Evolutionary conservation across 768 basidiomycete species (phyloP).

Genomic region (Boletus subparvulus): DNA sequence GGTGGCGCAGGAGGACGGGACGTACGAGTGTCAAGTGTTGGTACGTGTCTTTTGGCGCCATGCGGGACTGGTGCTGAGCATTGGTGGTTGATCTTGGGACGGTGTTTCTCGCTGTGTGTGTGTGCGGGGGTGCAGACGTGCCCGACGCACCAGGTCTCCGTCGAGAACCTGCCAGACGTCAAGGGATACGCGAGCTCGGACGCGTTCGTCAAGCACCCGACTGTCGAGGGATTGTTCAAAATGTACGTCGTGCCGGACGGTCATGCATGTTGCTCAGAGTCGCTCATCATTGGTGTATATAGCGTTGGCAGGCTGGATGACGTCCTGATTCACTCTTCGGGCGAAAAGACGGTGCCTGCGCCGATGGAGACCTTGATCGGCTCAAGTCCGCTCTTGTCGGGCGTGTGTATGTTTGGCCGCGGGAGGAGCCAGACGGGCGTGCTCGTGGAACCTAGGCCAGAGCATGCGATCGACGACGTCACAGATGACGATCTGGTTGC

Average conservation of each 20-base stretch:
- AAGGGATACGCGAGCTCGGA: background rate
- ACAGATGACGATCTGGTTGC: slow-evolving; percentile 25
- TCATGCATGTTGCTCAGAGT: too few species aligned
- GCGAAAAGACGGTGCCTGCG: slow-evolving; percentile 35
- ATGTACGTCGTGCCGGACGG: background rate
- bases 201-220: background rate
- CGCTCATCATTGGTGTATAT: background rate
- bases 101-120: too few species aligned
- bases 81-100: background rate
- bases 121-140: background rate
- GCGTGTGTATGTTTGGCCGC: slow-evolving; percentile 1
- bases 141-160: background rate
- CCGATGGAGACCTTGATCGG: background rate
- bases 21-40: slow-evolving; percentile 39
- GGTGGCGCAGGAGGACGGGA: slow-evolving; percentile 37
- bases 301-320: background rate
- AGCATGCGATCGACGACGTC: slow-evolving; percentile 36
- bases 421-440: slow-evolving; percentile 21
- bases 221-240: background rate
- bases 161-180: background rate
- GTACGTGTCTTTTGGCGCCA: slow-evolving; percentile 19
- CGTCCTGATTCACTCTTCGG: background rate
- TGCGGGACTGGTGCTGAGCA: too few species aligned
- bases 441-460: slow-evolving; percentile 34
- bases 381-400: background rate